phyloP scores from a whole-genome alignment of 1,139 yeast species.

The Suhomyces bokatorum region DNA sequence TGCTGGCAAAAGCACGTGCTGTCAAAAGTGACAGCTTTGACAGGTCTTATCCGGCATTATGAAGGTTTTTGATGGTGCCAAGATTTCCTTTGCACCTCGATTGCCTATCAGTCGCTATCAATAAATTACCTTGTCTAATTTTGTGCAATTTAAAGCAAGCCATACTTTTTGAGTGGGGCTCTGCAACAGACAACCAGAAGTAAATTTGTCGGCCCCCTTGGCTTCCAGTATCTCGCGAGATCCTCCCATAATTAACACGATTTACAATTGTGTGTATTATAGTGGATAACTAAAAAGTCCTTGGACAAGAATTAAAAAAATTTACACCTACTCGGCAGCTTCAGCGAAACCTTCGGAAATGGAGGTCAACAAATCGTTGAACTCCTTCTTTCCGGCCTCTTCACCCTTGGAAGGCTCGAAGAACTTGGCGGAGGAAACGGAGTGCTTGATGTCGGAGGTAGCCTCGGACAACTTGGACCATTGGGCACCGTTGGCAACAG shows the following conservation, averaged over 20 bases:
- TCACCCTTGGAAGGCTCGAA: slow-evolving; percentile 94
- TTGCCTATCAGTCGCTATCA: too few relatives aligned
- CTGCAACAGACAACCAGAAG: not conserved
- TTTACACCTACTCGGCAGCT: slow-evolving; percentile 69
- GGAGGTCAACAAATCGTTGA: slow-evolving; percentile 68
- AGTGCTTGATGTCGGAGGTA: slow-evolving; percentile 86
- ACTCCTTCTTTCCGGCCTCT: slow-evolving; percentile 70
- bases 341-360: slow-evolving; percentile 93
- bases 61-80: too few relatives aligned
- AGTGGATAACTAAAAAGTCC: slow-evolving; percentile 1
- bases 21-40: too few relatives aligned
- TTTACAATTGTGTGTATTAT: slow-evolving; percentile 2
- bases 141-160: not conserved
- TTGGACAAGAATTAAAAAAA: slow-evolving; percentile 11
- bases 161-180: not conserved
- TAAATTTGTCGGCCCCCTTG: not conserved
- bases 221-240: not conserved
- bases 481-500: slow-evolving; percentile 88
- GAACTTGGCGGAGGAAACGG: slow-evolving; percentile 93
- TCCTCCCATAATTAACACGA: not conserved
- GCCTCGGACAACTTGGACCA: slow-evolving; percentile 92
- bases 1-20: too few relatives aligned
- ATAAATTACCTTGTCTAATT: too few relatives aligned
- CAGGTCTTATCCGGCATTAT: too few relatives aligned
- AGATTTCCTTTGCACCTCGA: too few relatives aligned